These are phyloP conservation scores for Aspergillus nidulans DNA, from an alignment of 495 filamentous ascomycete genomes.

Conservation along the genomic window DNA sequence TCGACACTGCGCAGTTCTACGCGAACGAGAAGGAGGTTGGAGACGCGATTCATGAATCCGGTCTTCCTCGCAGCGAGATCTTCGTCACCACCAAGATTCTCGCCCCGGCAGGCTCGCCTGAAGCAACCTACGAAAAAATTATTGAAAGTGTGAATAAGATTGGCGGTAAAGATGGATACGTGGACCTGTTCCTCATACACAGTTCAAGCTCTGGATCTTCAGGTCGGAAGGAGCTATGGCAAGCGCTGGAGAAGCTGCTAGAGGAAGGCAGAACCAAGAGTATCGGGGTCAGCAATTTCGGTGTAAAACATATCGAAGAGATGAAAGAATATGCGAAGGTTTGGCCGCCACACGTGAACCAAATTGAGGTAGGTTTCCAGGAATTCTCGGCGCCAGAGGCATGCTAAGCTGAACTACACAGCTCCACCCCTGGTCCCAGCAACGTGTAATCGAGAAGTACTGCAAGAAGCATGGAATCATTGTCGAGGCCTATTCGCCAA, in stretches of 20 bases:
- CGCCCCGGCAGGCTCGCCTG: constrained; percentile 47
- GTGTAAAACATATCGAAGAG: constrained; percentile 55
- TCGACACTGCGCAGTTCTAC: constrained; percentile 71
- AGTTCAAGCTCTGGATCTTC: constrained; percentile 49
- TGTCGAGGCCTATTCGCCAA: constrained; percentile 63
- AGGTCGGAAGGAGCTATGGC: constrained; percentile 58
- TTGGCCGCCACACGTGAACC: constrained; percentile 66
- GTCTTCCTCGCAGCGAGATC: constrained; percentile 52
- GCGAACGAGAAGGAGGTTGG: constrained; percentile 65
- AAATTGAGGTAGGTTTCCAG: constrained; percentile 53
- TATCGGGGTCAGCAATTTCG: constrained; percentile 72
- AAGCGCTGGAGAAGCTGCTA: constrained; percentile 57
- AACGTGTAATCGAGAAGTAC: constrained; percentile 55
- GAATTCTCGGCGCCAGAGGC: background rate
- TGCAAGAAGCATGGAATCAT: constrained; percentile 58
- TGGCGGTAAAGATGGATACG: constrained; percentile 55
- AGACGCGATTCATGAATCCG: constrained; percentile 51
- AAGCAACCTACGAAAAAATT: constrained; percentile 55
- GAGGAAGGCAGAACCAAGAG: constrained; percentile 54
- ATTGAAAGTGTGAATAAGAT: constrained; percentile 60
- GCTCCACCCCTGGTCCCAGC: constrained; percentile 67
- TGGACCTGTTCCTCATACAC: constrained; percentile 70
- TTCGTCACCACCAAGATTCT: constrained; percentile 69
- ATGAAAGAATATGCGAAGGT: constrained; percentile 57
- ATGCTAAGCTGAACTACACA: constrained; percentile 22